Percentiles rank a stretch among this genome's conserved stretches.
Conservation (phyloP, 2,329 filamentous ascomycete genomes). For the Monosporascus sp. region DNA sequence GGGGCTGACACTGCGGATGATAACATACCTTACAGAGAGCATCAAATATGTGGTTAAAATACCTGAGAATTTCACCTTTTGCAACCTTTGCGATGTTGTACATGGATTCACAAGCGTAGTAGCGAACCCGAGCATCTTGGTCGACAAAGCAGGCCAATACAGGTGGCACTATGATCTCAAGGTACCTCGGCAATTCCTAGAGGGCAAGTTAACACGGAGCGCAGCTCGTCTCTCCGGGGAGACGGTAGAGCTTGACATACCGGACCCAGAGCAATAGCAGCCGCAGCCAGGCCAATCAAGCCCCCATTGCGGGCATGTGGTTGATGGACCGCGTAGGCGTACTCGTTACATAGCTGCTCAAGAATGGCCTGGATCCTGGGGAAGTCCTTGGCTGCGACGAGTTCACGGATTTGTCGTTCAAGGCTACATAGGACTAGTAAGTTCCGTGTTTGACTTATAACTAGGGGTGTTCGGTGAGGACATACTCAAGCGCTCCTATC, state of each 20-base stretch:
- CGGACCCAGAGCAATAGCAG: slow-evolving; percentile 87
- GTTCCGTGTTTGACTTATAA: slow-evolving; percentile 3
- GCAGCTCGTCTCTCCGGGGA: background rate
- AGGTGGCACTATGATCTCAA: slow-evolving; percentile 90
- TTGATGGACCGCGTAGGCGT: slow-evolving; percentile 94
- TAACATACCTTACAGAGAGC: slow-evolving; percentile 80
- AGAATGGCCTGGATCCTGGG: slow-evolving; percentile 80
- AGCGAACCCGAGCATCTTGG: slow-evolving; percentile 93
- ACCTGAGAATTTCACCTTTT: slow-evolving; percentile 92
- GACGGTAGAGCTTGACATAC: slow-evolving; percentile 47
- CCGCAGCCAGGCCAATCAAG: slow-evolving; percentile 89
- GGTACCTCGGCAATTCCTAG: slow-evolving; percentile 84
- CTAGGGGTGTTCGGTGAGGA: slow-evolving; percentile 11
- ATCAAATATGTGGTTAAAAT: slow-evolving; percentile 98
- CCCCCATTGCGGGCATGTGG: slow-evolving; percentile 95
- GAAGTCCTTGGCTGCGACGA: slow-evolving; percentile 70
- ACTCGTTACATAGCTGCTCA: slow-evolving; percentile 94
- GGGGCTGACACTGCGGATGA: background rate
- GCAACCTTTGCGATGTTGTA: slow-evolving; percentile 99
- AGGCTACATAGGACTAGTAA: slow-evolving; percentile 50
- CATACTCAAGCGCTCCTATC: slow-evolving; percentile 90
- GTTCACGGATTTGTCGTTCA: slow-evolving; percentile 83
- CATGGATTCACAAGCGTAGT: slow-evolving; percentile 99
- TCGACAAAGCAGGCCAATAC: slow-evolving; percentile 97
- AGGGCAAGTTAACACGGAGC: slow-evolving; percentile 11